phyloP scores from a whole-genome alignment of 306 rosid species.

The Malus domestica region ASM211411v1 NC_041800.1:12544001-12544500 shows the following conservation, averaged over 20 bases:
- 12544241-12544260: conserved; percentile 19
- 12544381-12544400: background rate
- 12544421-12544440: background rate
- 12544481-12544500: background rate
- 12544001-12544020: background rate
- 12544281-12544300: conserved; percentile 83
- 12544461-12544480: background rate
- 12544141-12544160: conserved; percentile 57
- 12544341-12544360: background rate
- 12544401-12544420: background rate
- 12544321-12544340: conserved; percentile 4
- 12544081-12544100: conserved; percentile 22
- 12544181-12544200: conserved; percentile 68
- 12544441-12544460: background rate
- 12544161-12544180: conserved; percentile 72
- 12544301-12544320: conserved; percentile 67
- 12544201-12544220: conserved; percentile 45
- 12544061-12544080: background rate
- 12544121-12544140: background rate
- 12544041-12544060: conserved; percentile 26
- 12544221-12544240: conserved; percentile 32
- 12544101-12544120: background rate
- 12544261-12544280: conserved; percentile 87
- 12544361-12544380: background rate
- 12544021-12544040: background rate